Base-by-base conservation (phyloP, 139 green algal genomes). In the Nannochloris sp. region DNA sequence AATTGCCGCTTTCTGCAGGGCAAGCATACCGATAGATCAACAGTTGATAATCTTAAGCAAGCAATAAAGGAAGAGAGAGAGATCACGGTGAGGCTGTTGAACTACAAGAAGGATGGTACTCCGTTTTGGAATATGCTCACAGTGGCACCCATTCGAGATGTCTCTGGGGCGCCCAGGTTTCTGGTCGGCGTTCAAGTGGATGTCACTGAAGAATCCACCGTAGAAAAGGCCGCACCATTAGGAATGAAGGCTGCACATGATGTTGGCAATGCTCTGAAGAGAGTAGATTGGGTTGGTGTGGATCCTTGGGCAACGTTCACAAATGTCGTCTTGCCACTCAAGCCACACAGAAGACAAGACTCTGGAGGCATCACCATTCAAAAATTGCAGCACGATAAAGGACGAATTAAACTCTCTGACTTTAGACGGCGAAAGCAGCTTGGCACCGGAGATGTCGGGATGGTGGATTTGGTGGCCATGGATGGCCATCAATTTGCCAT, bases 111-210 rank as follows among this genome's bases (percentile, higher is more conserved):
- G 73, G 62, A 68, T 43, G 90, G 89, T 17, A 70, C 75, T 50
- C 73, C 85, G 14, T 98, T 98, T 62, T 98, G 92, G 92, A 98
- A 98, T 77, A 94, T 97, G 84, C 89, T 98, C 57, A 95, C 90
- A 4, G 61, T 98, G 37, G 88, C 89, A n/a, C 87, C 91, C 45
- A 93, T 98, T 68, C 74, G 75, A 56, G 87, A 95, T 73, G 74
- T 82, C 37, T 78, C 89, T 31, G 89, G 87, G 31, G 77, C 71
- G 5, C 73, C 89, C 8, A 77, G 86, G 26, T 97, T 96, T 82
- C 87, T 95, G 64, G 83, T 97, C 26, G 91, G 92, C 10, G 90
- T 98, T 50, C 87, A 94, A 68, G 72, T 89, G 37, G 85, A 89
- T 59, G 82, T 92, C 13, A 86, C 79, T 29, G 63, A 64, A 12